A percentile compares a stretch with the other conserved stretches of the same genome.
Evolutionary conservation across 73 alveolate genomes (phyloP).

Genomic region (Paramecium primaurelia): DNA sequence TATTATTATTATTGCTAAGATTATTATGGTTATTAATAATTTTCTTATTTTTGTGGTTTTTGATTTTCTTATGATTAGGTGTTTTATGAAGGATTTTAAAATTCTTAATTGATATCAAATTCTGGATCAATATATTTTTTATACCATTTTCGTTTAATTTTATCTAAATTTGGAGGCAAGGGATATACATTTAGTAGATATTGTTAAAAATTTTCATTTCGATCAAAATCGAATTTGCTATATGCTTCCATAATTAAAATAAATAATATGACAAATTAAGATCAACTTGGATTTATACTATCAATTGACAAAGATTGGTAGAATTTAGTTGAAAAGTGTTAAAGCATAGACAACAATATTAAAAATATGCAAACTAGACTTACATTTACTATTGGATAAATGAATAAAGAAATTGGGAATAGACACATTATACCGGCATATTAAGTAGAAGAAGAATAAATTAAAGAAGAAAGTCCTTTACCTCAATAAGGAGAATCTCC

Average conservation of each 20-base stretch:
- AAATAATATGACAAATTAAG: slow-evolving; percentile 20
- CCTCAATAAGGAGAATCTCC: background rate
- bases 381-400: background rate
- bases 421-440: slow-evolving; percentile 8
- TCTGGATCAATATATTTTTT: slow-evolving; percentile 12
- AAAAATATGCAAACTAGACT: background rate
- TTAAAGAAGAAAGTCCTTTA: background rate
- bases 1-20: background rate
- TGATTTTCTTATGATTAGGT: background rate
- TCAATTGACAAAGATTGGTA: slow-evolving; percentile 15
- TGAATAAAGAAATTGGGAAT: slow-evolving; percentile 5
- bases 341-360: background rate
- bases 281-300: background rate
- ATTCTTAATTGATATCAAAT: background rate
- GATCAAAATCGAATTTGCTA: slow-evolving; percentile 24
- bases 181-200: background rate
- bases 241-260: slow-evolving; percentile 35
- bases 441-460: slow-evolving; percentile 7
- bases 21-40: background rate
- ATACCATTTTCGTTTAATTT: slow-evolving; percentile 25
- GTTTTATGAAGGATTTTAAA: background rate
- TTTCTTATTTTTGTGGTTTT: background rate
- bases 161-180: background rate
- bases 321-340: background rate
- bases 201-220: background rate